Evolutionary conservation across 2,329 filamentous ascomycete genomes (phyloP), one percentile per base, ranked within the genome.

Genomic region (Colletotrichum tamarilloi): DNA sequence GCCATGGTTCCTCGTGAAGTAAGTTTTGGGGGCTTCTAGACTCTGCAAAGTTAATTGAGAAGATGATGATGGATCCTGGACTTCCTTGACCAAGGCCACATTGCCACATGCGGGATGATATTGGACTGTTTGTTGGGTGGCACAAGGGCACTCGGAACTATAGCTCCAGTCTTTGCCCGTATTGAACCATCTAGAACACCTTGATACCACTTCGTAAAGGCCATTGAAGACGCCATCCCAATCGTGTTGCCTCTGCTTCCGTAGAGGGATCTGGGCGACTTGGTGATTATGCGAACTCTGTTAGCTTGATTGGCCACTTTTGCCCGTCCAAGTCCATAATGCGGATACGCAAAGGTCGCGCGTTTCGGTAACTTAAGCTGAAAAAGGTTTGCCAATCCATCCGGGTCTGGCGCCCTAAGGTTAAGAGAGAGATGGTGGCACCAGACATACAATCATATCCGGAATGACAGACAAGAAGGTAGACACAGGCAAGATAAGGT

Each of bases 101-200:
- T 32, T 12, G 6, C n/a, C 4, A 24, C 30, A 64, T 16, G 46
- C 26, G 22, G 32, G n/a, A n/a, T 46, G 28, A 38, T 52, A 26
- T 46, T 52, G 60, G 8, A 26, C 5, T 24, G 26, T 35, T 24
- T 9, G 28, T 32, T 22, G 19, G 16, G 46, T 52, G 19, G 19
- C 38, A 19, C 38, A 42, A 16, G 38, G 6, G 38, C 38, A 16
- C 60, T 67, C 60, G 60, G 65, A 49, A 56, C 28, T 14, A 19
- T 16, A 42, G 16, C 6, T 42, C 5, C 38, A n/a, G 6, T 5
- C 28, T 24, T 28, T 35, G 16, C 46, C 60, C 60, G 67, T 70
- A 70, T 65, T 70, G 35, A 73, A 73, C 56, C 14, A 38, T 53
- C 64, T 24, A 52, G 55, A 65, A 38, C 28, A 22, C 53, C 38